Conservation (phyloP, 768 basidiomycete species). For the Boletus fagicola region DNA sequence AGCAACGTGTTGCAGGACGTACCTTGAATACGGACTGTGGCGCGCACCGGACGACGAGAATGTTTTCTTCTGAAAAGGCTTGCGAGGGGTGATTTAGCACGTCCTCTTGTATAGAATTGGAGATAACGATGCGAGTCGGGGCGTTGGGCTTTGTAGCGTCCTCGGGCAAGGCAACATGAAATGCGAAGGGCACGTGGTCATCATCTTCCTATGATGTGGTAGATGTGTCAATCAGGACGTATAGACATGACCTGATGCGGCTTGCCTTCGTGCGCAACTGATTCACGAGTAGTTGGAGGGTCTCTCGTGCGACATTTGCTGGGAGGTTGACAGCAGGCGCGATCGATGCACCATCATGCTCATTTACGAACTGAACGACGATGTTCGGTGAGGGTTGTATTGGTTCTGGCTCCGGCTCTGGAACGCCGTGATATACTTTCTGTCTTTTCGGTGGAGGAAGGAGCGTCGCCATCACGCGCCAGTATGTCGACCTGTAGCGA, state of each 20-base stretch:
- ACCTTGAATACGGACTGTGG: constrained; percentile 96
- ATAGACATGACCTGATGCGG: constrained; percentile 12
- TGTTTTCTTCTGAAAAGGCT: constrained; percentile 79
- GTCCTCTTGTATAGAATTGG: constrained; percentile 81
- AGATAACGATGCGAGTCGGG: constrained; percentile 78
- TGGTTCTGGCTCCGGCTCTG: constrained; percentile 57
- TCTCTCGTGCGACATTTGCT: constrained; percentile 81
- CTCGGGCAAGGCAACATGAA: constrained; percentile 77
- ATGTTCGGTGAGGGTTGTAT: constrained; percentile 57
- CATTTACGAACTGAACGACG: constrained; percentile 89
- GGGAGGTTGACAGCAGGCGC: constrained; percentile 90
- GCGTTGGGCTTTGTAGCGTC: constrained; percentile 45
- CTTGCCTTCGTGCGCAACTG: constrained; percentile 73
- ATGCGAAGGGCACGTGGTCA: constrained; percentile 89
- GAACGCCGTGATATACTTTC: constrained; percentile 75
- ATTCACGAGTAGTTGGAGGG: constrained; percentile 86
- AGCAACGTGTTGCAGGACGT: constrained; percentile 90
- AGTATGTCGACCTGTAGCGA: background rate
- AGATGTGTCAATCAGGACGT: constrained; percentile 6
- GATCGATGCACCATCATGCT: constrained; percentile 76
- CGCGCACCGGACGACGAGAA: constrained; percentile 84
- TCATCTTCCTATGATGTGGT: constrained; percentile 46
- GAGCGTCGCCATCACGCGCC: constrained; percentile 66
- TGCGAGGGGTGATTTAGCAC: constrained; percentile 71
- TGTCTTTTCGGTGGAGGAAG: constrained; percentile 88